Conservation (phyloP, 208 protist genomes). For the Acanthamoeba lenticulata region DNA sequence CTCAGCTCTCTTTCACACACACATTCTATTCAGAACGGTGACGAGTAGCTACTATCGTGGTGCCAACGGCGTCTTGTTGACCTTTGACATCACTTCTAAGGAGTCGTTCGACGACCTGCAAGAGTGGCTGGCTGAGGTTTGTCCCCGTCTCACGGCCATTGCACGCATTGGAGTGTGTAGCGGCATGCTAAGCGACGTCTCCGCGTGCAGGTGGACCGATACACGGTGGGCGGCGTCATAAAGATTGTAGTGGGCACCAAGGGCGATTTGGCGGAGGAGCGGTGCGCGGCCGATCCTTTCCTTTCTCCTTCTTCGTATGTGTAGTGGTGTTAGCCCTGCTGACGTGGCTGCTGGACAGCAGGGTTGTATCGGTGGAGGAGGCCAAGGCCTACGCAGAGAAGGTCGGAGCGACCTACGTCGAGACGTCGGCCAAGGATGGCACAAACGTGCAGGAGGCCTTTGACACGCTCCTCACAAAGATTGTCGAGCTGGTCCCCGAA, state of each 20-base stretch:
- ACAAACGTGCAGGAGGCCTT: conserved; percentile 7
- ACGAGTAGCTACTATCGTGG: conserved; percentile 57
- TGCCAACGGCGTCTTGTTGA: background rate
- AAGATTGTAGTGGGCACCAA: conserved; percentile 27
- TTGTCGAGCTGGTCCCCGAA: background rate
- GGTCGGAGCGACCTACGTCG: conserved; percentile 15
- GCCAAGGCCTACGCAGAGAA: conserved; percentile 68
- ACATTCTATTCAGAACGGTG: conserved; percentile 41
- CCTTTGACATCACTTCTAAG: conserved; percentile 21
- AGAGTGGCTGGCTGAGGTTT: conserved; percentile 36
- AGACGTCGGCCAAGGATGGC: conserved; percentile 22
- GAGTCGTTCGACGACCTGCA: conserved; percentile 25
- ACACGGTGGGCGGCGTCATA: background rate
- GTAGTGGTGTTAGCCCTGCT: background rate
- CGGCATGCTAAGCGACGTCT: background rate
- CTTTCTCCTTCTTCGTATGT: background rate
- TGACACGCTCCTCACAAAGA: background rate
- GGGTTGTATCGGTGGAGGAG: conserved; percentile 76
- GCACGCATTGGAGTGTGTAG: background rate
- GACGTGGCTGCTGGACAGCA: background rate
- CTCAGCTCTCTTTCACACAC: no score
- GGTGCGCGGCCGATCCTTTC: background rate
- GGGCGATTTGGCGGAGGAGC: background rate
- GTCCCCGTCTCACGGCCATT: background rate
- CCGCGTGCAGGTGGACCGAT: background rate